These are phyloP conservation scores for Citrus cavaleriei DNA, from an alignment of 345 rosid species.

Conservation along the genomic window DNA sequence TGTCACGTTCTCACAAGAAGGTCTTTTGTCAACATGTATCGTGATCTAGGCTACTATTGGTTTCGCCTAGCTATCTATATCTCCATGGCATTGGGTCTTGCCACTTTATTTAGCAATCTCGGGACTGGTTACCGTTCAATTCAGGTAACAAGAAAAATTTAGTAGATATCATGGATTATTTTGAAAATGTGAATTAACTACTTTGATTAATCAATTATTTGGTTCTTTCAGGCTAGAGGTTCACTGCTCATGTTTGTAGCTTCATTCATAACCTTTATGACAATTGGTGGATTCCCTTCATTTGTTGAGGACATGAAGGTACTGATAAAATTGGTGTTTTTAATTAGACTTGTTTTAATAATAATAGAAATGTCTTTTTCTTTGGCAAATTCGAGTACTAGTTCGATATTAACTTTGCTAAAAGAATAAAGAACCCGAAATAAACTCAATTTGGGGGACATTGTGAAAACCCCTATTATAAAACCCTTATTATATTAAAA, in stretches of 20 bases:
- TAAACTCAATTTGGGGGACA: no score
- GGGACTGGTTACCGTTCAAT: slow-evolving; percentile 15
- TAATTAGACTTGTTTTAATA: no score
- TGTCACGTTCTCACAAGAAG: slow-evolving; percentile 41
- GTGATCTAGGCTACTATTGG: slow-evolving; percentile 64
- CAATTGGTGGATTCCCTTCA: slow-evolving; percentile 58
- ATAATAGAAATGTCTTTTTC: no score
- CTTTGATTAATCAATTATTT: background rate
- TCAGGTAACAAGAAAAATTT: slow-evolving; percentile 14
- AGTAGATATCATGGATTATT: no score
- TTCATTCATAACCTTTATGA: slow-evolving; percentile 46
- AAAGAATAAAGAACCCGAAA: no score
- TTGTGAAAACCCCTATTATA: no score
- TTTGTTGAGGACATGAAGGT: slow-evolving; percentile 67
- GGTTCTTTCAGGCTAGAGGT: slow-evolving; percentile 36
- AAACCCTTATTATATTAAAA: no score
- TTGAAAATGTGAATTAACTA: no score
- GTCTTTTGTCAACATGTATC: slow-evolving; percentile 58
- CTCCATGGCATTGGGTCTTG: slow-evolving; percentile 37
- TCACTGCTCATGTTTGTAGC: slow-evolving; percentile 44
- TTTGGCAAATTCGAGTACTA: no score
- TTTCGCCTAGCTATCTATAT: slow-evolving; percentile 43
- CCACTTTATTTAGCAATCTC: slow-evolving; percentile 29
- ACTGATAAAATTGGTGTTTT: background rate
- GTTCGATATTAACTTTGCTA: no score